Evolutionary conservation across 805 yeast genomes (phyloP).

Genomic region (Wickerhamomyces strasburgensis): DNA sequence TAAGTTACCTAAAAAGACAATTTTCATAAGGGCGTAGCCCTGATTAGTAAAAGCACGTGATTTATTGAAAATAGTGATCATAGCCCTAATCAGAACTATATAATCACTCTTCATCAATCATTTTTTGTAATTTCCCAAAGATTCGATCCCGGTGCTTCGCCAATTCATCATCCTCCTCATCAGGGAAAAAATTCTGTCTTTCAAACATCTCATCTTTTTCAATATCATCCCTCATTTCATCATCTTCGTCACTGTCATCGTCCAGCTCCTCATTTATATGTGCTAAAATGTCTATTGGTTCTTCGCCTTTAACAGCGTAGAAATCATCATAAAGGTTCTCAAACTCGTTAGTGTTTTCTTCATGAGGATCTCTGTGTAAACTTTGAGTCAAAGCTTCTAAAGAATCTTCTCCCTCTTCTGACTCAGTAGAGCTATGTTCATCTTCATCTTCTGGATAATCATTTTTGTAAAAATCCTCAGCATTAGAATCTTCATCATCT

Average conservation of each 20-base stretch:
- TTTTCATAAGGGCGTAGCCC: no score
- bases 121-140: slow-evolving; percentile 49
- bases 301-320: slow-evolving; percentile 67
- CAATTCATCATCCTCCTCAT: slow-evolving; percentile 53
- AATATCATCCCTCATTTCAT: slow-evolving; percentile 25
- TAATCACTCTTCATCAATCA: slow-evolving; percentile 43
- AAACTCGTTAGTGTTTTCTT: slow-evolving; percentile 20
- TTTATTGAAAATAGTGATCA: no score
- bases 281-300: slow-evolving; percentile 27
- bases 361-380: slow-evolving; percentile 11
- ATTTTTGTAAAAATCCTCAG: slow-evolving; percentile 86
- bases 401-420: slow-evolving; percentile 13
- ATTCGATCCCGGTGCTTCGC: slow-evolving; percentile 62
- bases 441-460: slow-evolving; percentile 96
- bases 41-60: no score
- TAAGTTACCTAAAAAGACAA: no score
- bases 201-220: slow-evolving; percentile 30
- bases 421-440: slow-evolving; percentile 33
- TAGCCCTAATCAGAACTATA: no score
- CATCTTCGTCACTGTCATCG: slow-evolving; percentile 21
- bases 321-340: slow-evolving; percentile 55
- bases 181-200: slow-evolving; percentile 51
- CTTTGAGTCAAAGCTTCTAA: slow-evolving; percentile 16
- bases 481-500: slow-evolving; percentile 83
- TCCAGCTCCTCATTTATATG: slow-evolving; percentile 25